A percentile compares a stretch with the other conserved stretches of the same genome.
phyloP scores from a whole-genome alignment of 139 green algal species.

The Micromonas pusilla region DNA sequence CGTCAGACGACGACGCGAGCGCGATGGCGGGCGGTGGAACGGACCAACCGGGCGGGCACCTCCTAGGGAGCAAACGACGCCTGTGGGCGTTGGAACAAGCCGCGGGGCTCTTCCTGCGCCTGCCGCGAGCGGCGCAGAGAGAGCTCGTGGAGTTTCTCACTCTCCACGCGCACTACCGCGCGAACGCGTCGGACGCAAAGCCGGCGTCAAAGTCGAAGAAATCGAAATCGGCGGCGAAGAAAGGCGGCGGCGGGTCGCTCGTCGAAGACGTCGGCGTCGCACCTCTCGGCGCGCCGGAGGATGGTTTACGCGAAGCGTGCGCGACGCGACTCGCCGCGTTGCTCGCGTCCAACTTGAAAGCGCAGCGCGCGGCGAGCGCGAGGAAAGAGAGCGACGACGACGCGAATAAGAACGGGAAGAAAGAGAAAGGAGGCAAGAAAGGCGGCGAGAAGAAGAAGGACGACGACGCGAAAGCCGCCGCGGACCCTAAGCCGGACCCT shows the following conservation, averaged over 20 bases:
- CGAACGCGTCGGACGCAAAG: not conserved
- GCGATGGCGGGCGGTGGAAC: not conserved
- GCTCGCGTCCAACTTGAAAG: not conserved
- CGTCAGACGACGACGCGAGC: not conserved
- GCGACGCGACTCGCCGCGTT: not conserved
- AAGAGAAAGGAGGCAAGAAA: not conserved
- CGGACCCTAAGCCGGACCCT: not conserved
- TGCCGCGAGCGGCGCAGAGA: not conserved
- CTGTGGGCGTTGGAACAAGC: conserved; percentile 16
- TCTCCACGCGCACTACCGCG: not conserved
- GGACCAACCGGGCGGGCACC: not conserved
- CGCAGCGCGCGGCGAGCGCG: not conserved
- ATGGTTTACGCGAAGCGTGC: not conserved
- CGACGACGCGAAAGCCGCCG: not conserved
- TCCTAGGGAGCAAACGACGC: not conserved
- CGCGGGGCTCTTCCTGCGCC: not conserved
- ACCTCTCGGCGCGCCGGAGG: not conserved
- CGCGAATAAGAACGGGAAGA: not conserved
- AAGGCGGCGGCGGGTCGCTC: not conserved
- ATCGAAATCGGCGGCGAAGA: not conserved
- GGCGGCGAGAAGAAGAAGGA: no score
- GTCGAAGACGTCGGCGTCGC: not conserved
- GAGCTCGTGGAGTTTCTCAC: conserved; percentile 1
- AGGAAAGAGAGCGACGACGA: conserved; percentile 6
- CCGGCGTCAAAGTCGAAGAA: conserved; percentile 1